phyloP scores from a whole-genome alignment of 306 rosid species.

The Cicer pinnatifidum region DNA sequence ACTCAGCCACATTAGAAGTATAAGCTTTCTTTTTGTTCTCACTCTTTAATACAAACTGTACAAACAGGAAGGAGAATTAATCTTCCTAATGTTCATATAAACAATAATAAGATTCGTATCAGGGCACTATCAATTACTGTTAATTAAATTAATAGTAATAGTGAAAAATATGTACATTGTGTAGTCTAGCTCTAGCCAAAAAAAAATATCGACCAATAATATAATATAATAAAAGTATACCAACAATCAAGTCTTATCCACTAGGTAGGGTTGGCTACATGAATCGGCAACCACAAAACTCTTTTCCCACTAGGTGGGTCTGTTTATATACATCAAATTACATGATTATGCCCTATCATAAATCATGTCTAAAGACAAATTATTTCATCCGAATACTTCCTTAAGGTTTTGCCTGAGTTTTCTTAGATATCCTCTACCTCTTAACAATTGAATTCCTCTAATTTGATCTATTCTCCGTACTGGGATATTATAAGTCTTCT shows the following conservation, averaged over 20 bases:
- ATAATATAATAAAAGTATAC: not conserved
- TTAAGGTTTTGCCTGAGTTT: not conserved
- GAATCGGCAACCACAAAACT: not conserved
- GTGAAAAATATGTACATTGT: constrained; percentile 9
- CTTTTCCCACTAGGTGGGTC: not conserved
- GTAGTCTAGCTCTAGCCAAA: constrained; percentile 14
- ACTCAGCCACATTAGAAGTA: constrained; percentile 79
- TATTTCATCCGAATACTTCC: constrained; percentile 12
- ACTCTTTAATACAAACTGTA: constrained; percentile 68
- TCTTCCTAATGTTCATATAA: constrained; percentile 14
- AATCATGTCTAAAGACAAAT: not conserved
- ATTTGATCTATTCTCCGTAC: not conserved
- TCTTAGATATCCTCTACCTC: not conserved
- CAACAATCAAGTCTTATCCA: constrained; percentile 2
- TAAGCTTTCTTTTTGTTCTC: constrained; percentile 60
- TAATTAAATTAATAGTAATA: constrained; percentile 14
- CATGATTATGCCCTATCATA: not conserved
- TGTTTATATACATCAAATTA: not conserved
- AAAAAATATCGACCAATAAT: not conserved
- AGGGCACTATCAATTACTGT: constrained; percentile 17
- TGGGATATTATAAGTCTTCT: not conserved
- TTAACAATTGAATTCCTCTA: not conserved
- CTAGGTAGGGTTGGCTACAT: constrained; percentile 25
- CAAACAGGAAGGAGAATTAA: constrained; percentile 45
- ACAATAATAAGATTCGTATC: constrained; percentile 18